A percentile compares a stretch with the other conserved stretches of the same genome.
Conservation (phyloP, 164 flowering plant species). For the Euptelea pleiosperma region DNA sequence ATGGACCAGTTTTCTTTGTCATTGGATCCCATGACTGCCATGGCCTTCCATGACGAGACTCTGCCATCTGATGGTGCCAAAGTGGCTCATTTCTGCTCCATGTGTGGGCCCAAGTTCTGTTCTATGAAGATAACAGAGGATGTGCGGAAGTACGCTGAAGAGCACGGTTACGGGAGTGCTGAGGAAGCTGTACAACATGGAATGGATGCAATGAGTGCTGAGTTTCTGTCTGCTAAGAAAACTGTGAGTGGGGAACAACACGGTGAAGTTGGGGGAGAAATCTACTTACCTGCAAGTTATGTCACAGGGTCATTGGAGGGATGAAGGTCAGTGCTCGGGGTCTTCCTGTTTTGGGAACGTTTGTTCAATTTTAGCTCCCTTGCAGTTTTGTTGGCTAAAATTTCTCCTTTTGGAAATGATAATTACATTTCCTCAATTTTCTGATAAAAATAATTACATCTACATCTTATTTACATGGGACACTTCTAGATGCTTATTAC, state of each 20-base stretch:
- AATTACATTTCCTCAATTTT: too few relatives aligned
- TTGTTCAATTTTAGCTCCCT: too few relatives aligned
- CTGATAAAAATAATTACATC: too few relatives aligned
- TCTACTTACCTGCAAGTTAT: constrained; percentile 73
- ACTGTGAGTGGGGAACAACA: constrained; percentile 95
- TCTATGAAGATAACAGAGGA: constrained; percentile 99
- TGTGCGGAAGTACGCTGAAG: constrained; percentile 93
- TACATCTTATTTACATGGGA: too few relatives aligned
- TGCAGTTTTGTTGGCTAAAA: too few relatives aligned
- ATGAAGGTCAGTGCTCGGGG: constrained; percentile 40
- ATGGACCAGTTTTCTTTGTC: constrained; percentile 98
- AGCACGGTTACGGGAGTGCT: constrained; percentile 92
- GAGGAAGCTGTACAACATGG: constrained; percentile 88
- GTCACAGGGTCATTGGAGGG: constrained; percentile 29
- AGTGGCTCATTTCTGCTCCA: constrained; percentile 98
- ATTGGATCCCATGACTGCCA: constrained; percentile 95
- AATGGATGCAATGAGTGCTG: constrained; percentile 98
- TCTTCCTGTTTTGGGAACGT: not conserved
- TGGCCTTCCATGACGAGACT: constrained; percentile 97
- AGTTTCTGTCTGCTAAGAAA: constrained; percentile 86
- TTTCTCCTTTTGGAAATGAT: too few relatives aligned
- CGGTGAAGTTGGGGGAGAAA: constrained; percentile 95
- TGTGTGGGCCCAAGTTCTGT: constrained; percentile 99
- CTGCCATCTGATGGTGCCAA: constrained; percentile 96
- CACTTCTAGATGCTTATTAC: too few relatives aligned